A percentile compares a stretch with the other conserved stretches of the same genome.
phyloP scores from a whole-genome alignment of 768 basidiomycete genomes.

The Termitomyces sp. region DNA sequence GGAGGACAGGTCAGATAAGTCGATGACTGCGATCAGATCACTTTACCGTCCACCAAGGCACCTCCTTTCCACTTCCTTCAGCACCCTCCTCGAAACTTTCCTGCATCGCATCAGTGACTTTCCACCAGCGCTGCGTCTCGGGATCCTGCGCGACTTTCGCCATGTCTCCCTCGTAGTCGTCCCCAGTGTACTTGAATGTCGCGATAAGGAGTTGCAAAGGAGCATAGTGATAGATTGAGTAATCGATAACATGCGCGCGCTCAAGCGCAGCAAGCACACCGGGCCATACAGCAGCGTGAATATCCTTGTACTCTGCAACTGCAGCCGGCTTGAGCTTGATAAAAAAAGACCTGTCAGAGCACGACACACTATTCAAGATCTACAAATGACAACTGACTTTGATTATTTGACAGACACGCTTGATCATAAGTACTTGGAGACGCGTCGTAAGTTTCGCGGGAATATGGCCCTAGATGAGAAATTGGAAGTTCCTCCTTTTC shows the following conservation, averaged over 20 bases:
- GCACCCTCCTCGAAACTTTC: constrained; percentile 70
- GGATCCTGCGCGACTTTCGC: constrained; percentile 54
- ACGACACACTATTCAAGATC: background rate
- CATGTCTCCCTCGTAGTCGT: constrained; percentile 68
- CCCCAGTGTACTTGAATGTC: constrained; percentile 72
- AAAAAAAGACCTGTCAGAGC: constrained; percentile 5
- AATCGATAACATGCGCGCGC: constrained; percentile 65
- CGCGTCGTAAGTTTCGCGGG: background rate
- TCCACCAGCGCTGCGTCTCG: constrained; percentile 78
- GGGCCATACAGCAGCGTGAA: constrained; percentile 68
- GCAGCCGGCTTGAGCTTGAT: constrained; percentile 56
- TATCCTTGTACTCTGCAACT: constrained; percentile 47
- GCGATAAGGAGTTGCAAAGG: constrained; percentile 67
- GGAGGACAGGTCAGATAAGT: background rate
- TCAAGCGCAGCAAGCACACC: constrained; percentile 60
- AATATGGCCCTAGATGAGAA: background rate
- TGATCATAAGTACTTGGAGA: constrained; percentile 28
- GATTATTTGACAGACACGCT: constrained; percentile 71
- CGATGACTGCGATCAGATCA: background rate
- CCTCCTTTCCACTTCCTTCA: constrained; percentile 58
- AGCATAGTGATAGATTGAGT: constrained; percentile 70
- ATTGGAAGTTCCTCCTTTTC: background rate
- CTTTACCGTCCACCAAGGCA: constrained; percentile 70
- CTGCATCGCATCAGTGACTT: constrained; percentile 74
- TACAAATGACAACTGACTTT: constrained; percentile 37